phyloP scores from a whole-genome alignment of 129 eudicot genomes.

The Oenanthe sinensis region DNA sequence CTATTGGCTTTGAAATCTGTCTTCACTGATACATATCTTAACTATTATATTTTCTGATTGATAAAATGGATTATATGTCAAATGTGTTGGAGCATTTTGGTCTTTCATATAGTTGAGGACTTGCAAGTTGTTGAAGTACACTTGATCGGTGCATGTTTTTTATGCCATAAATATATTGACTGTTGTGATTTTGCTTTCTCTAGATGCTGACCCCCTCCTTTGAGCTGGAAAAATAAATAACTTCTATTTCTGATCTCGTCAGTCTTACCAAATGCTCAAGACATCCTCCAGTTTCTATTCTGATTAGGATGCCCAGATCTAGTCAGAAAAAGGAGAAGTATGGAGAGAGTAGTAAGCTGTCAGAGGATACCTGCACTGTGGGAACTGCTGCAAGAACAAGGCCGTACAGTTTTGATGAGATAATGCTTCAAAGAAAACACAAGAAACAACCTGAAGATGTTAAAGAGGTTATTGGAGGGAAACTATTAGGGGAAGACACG shows the following conservation, averaged over 20 bases:
- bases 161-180: background rate
- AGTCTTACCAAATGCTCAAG: constrained; percentile 7
- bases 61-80: background rate
- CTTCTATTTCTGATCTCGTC: background rate
- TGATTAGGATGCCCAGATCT: constrained; percentile 45
- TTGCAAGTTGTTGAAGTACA: constrained; percentile 2
- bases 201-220: background rate
- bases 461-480: constrained; percentile 26
- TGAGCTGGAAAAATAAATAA: background rate
- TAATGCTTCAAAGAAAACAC: constrained; percentile 66
- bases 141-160: background rate
- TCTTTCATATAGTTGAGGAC: background rate
- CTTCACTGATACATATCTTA: background rate
- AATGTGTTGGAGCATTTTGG: background rate
- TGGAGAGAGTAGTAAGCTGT: constrained; percentile 21
- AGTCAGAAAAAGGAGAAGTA: constrained; percentile 37
- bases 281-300: constrained; percentile 10
- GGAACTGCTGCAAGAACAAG: constrained; percentile 93
- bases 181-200: background rate
- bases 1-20: background rate
- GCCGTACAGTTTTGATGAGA: constrained; percentile 73
- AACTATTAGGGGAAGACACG: constrained; percentile 6
- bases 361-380: constrained; percentile 26
- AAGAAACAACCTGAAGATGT: constrained; percentile 33
- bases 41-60: background rate